Evolutionary conservation across 2,329 filamentous ascomycete genomes (phyloP).

Genomic region (Penicillium sp.): DNA sequence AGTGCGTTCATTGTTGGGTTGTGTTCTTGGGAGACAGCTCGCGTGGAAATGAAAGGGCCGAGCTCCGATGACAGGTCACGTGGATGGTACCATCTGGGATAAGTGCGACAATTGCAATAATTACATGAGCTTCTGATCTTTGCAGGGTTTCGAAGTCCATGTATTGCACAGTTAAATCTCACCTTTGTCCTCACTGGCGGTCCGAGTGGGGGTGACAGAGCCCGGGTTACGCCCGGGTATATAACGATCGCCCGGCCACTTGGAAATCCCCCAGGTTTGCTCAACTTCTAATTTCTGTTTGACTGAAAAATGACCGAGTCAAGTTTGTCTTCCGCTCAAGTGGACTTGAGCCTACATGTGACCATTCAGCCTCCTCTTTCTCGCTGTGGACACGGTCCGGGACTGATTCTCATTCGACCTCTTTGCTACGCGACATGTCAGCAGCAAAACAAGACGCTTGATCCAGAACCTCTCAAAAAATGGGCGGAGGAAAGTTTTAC

Average conservation of each 20-base stretch:
- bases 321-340: constrained; percentile 2
- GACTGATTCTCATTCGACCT: constrained; percentile 47
- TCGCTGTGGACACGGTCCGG: constrained; percentile 49
- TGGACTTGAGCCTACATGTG: constrained; percentile 5
- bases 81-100: background rate
- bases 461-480: constrained; percentile 59
- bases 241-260: background rate
- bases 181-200: background rate
- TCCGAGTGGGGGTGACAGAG: background rate
- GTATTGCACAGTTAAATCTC: background rate
- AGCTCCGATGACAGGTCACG: constrained; percentile 6
- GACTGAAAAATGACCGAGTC: background rate
- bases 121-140: background rate
- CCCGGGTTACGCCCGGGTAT: background rate
- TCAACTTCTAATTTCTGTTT: background rate
- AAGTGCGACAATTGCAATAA: background rate
- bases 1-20: constrained; percentile 38
- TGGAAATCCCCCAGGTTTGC: background rate
- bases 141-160: background rate
- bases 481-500: constrained; percentile 71
- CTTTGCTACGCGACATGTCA: constrained; percentile 25
- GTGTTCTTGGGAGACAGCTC: background rate
- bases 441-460: constrained; percentile 39
- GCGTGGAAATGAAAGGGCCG: background rate
- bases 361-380: constrained; percentile 46